Percentiles rank a stretch among this genome's conserved stretches.
phyloP scores from a whole-genome alignment of 371 early-diverging fungal species.

The Mucor irregularis region DNA sequence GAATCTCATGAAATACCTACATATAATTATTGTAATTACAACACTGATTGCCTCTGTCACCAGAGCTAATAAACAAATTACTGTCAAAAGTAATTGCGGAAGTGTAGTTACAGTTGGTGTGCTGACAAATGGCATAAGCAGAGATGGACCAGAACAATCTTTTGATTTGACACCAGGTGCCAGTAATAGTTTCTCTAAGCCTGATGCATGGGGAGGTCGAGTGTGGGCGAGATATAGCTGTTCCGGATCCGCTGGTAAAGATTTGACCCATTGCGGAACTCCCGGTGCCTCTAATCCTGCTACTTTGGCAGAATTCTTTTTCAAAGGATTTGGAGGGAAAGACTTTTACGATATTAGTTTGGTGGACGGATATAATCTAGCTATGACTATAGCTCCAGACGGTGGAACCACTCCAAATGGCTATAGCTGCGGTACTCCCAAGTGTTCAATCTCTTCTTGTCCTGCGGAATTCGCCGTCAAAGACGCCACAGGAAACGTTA shows the following conservation, averaged over 20 bases:
- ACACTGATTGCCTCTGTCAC: not conserved
- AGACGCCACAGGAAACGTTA: slow-evolving; percentile 29
- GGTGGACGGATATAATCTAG: slow-evolving; percentile 50
- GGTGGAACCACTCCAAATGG: slow-evolving; percentile 14
- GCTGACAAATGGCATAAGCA: slow-evolving; percentile 36
- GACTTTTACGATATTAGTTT: slow-evolving; percentile 51
- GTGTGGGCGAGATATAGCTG: slow-evolving; percentile 44
- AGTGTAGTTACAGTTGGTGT: slow-evolving; percentile 36
- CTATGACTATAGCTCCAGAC: slow-evolving; percentile 29
- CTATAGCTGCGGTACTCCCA: slow-evolving; percentile 39
- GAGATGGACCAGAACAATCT: slow-evolving; percentile 17
- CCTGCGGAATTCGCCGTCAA: slow-evolving; percentile 32
- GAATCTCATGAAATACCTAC: not conserved
- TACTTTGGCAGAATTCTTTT: slow-evolving; percentile 51
- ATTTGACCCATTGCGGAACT: slow-evolving; percentile 22
- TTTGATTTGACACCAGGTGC: slow-evolving; percentile 39
- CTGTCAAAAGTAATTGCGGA: slow-evolving; percentile 34
- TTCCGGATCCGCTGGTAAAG: slow-evolving; percentile 26
- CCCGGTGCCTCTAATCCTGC: slow-evolving; percentile 49
- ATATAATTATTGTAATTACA: not conserved
- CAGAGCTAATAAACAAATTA: slow-evolving; percentile 23
- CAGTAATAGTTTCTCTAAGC: slow-evolving; percentile 28
- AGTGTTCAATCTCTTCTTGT: slow-evolving; percentile 29
- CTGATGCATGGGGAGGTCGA: slow-evolving; percentile 49
- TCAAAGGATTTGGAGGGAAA: slow-evolving; percentile 36